Evolutionary conservation across 2,329 filamentous ascomycete genomes (phyloP).

Genomic region (Trichoderma semiorbis): DNA sequence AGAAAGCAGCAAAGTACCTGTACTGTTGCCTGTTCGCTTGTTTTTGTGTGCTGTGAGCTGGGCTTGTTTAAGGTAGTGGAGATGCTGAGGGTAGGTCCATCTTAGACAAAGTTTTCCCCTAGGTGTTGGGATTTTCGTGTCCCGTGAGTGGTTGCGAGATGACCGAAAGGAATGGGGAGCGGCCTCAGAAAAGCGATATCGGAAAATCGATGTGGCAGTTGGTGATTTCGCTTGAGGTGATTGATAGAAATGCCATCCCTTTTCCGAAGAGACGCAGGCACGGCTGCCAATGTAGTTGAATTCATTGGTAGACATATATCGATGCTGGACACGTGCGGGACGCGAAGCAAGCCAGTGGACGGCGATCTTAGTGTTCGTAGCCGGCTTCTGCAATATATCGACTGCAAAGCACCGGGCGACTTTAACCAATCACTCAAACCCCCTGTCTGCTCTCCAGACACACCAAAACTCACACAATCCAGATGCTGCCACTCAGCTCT

Average conservation of each 20-base stretch:
- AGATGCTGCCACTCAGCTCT: not conserved
- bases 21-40: not conserved
- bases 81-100: not conserved
- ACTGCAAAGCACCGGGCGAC: not conserved
- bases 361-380: not conserved
- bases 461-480: not conserved
- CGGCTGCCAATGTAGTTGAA: not conserved
- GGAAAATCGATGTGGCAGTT: not conserved
- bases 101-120: not conserved
- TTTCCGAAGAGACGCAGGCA: not conserved
- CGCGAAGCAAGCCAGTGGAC: not conserved
- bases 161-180: not conserved
- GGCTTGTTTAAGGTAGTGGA: slow-evolving; percentile 15
- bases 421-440: not conserved
- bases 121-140: not conserved
- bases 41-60: not conserved
- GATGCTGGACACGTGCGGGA: not conserved
- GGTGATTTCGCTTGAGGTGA: not conserved
- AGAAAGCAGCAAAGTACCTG: not conserved
- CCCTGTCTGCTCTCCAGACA: not conserved
- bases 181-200: not conserved
- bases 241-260: not conserved
- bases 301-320: not conserved
- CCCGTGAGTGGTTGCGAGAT: slow-evolving; percentile 3
- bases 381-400: not conserved